Evolutionary conservation across 768 basidiomycete genomes (phyloP).

Genomic region (Phanerochaete sordida): DNA sequence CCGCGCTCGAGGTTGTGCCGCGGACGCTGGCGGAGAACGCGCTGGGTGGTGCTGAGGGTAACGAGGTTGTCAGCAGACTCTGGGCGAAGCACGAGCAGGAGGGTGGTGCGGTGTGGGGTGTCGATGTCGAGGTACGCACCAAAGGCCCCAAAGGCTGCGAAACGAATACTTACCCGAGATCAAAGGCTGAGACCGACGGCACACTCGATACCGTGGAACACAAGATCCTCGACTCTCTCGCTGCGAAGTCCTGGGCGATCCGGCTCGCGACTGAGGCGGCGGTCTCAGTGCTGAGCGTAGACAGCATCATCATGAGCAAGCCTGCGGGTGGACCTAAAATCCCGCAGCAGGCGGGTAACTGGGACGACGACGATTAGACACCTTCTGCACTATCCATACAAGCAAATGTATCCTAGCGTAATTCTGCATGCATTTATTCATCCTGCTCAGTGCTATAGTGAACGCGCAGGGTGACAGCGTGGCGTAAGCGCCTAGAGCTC

Average conservation of each 20-base stretch:
- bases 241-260: slow-evolving; percentile 88
- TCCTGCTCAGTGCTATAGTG: neutral
- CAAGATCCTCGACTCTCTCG: slow-evolving; percentile 83
- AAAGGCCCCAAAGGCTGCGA: neutral
- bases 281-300: slow-evolving; percentile 86
- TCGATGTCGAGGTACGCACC: slow-evolving; percentile 79
- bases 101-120: slow-evolving; percentile 73
- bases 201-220: slow-evolving; percentile 59
- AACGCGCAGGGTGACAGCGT: neutral
- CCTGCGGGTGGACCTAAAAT: slow-evolving; percentile 88
- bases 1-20: slow-evolving; percentile 89
- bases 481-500: neutral
- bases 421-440: neutral
- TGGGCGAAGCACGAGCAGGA: slow-evolving; percentile 88
- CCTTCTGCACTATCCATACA: neutral
- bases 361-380: slow-evolving; percentile 63
- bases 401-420: slow-evolving; percentile 3
- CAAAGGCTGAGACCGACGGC: slow-evolving; percentile 73
- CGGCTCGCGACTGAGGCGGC: slow-evolving; percentile 90
- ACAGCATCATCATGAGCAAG: slow-evolving; percentile 97
- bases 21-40: slow-evolving; percentile 95
- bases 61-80: slow-evolving; percentile 83
- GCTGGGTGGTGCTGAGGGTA: slow-evolving; percentile 84
- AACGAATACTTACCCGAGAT: neutral
- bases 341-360: slow-evolving; percentile 83